Conservation (phyloP, 1,284 basidiomycete species). For the Leccinum angustisporum region DNA sequence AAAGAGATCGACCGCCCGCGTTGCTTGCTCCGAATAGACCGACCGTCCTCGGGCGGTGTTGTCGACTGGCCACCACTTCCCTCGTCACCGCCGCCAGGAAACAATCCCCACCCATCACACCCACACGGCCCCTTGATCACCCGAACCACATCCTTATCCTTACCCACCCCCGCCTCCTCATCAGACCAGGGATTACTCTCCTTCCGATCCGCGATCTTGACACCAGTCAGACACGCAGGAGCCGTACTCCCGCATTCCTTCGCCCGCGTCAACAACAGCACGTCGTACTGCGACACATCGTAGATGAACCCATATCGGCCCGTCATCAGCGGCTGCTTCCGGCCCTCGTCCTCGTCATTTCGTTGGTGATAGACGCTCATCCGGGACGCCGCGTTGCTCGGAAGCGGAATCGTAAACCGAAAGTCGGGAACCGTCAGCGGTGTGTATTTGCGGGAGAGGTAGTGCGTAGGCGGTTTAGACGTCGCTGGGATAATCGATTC, state of each 20-base stretch:
- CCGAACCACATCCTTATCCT: conserved; percentile 39
- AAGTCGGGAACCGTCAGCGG: conserved; percentile 69
- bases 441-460: conserved; percentile 70
- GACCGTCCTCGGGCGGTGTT: conserved; percentile 17
- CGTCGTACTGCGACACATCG: conserved; percentile 78
- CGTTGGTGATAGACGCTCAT: conserved; percentile 47
- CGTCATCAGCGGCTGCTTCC: conserved; percentile 65
- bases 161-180: conserved; percentile 44
- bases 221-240: conserved; percentile 82
- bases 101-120: conserved; percentile 48
- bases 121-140: conserved; percentile 61
- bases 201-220: conserved; percentile 80
- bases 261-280: conserved; percentile 73
- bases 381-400: conserved; percentile 50
- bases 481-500: conserved; percentile 87
- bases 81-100: conserved; percentile 8
- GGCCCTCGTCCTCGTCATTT: conserved; percentile 45
- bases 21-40: conserved; percentile 38
- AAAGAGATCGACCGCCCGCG: conserved; percentile 36
- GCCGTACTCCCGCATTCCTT: conserved; percentile 73
- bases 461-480: conserved; percentile 84
- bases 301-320: conserved; percentile 97
- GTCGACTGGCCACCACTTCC: conserved; percentile 14
- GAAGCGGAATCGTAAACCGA: conserved; percentile 55
- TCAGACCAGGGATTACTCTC: conserved; percentile 76